A percentile compares a stretch with the other conserved stretches of the same genome.
Conservation (phyloP, 192 early-diverging fungal genomes). For the Backusella macrospora region DNA sequence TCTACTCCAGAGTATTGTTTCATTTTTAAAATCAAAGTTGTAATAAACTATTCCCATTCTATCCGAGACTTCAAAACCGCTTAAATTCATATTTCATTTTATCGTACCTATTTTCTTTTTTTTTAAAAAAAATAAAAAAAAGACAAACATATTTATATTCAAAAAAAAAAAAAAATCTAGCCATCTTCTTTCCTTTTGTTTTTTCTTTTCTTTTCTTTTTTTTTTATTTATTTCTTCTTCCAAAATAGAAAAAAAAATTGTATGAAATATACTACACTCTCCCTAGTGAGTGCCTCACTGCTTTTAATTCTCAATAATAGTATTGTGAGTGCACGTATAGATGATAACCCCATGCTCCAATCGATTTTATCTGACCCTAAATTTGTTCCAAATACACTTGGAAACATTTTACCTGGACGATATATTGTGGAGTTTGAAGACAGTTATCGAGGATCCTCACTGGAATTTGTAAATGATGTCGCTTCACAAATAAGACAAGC, state of each 20-base stretch:
- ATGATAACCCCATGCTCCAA: not conserved
- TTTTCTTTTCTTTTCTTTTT: not conserved
- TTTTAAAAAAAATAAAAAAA: not conserved
- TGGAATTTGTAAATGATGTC: constrained; percentile 15
- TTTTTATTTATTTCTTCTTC: not conserved
- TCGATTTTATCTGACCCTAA: constrained; percentile 20
- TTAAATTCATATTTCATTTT: not conserved
- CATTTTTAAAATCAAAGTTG: not conserved
- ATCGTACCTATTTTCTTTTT: not conserved
- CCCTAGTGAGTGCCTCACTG: not conserved
- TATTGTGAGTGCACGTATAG: not conserved
- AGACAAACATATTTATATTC: not conserved
- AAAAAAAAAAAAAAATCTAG: not conserved
- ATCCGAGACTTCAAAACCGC: not conserved
- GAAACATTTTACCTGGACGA: constrained; percentile 16
- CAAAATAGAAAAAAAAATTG: not conserved
- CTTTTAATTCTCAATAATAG: not conserved
- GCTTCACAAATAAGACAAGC: not conserved
- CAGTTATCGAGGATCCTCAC: not conserved
- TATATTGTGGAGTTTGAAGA: constrained; percentile 36
- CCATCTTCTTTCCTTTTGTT: not conserved
- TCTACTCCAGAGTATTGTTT: not conserved
- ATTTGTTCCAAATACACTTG: constrained; percentile 11
- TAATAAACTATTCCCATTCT: constrained; percentile 8
- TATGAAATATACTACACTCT: constrained; percentile 1